These are phyloP conservation scores for Claviceps paspali DNA, from an alignment of 2,329 filamentous ascomycete genomes.

Conservation along the genomic window DNA sequence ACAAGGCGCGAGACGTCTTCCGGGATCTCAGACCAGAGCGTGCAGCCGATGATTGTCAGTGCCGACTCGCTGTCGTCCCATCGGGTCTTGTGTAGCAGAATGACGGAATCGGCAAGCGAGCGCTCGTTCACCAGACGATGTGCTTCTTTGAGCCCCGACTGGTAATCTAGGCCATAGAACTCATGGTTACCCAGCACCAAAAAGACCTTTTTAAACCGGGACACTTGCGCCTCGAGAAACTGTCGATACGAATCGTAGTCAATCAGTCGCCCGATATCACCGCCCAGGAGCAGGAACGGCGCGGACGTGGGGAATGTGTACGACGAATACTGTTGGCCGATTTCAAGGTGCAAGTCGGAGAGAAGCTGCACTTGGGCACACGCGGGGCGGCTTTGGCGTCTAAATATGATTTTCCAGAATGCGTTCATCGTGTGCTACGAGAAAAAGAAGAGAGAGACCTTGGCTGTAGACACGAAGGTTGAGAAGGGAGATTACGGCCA, in stretches of 20 bases:
- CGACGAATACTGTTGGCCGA: constrained; percentile 25
- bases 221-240: constrained; percentile 27
- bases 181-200: constrained; percentile 39
- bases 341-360: constrained; percentile 36
- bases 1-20: constrained; percentile 22
- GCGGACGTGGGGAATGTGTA: constrained; percentile 26
- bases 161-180: constrained; percentile 30
- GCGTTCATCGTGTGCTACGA: constrained; percentile 1
- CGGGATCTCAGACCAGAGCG: constrained; percentile 38
- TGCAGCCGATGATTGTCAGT: constrained; percentile 40
- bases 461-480: too few relatives aligned
- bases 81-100: constrained; percentile 27
- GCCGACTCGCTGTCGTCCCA: constrained; percentile 23
- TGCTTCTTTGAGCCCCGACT: constrained; percentile 22
- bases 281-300: constrained; percentile 29
- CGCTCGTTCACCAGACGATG: constrained; percentile 22
- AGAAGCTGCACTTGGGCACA: constrained; percentile 16
- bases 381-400: background rate
- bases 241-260: constrained; percentile 28
- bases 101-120: constrained; percentile 20
- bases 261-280: constrained; percentile 34
- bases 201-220: constrained; percentile 26
- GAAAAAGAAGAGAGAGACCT: background rate
- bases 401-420: constrained; percentile 1
- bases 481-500: too few relatives aligned